These are phyloP conservation scores for Candida sp. DNA, from an alignment of 1,139 yeast species.

Conservation along the genomic window DNA sequence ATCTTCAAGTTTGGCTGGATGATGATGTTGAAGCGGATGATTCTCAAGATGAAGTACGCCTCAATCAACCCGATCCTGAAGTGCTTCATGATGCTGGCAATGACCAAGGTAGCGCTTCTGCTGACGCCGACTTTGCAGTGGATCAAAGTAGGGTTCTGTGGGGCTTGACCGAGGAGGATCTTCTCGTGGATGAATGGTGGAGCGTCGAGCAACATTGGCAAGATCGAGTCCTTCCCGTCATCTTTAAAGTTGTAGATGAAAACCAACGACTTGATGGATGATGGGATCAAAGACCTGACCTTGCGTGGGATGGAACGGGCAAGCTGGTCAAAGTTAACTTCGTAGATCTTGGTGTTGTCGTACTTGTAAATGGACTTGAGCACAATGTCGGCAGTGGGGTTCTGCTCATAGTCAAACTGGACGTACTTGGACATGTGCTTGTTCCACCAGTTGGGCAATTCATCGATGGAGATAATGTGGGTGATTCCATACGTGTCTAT, in stretches of 20 bases:
- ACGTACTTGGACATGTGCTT: slow-evolving; percentile 18
- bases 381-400: not conserved
- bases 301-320: slow-evolving; percentile 5
- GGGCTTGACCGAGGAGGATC: slow-evolving; percentile 22
- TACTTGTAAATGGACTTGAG: slow-evolving; percentile 30
- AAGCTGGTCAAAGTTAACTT: slow-evolving; percentile 20
- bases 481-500: slow-evolving; percentile 26
- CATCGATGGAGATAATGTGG: slow-evolving; percentile 40
- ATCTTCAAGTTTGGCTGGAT: slow-evolving; percentile 90
- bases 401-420: slow-evolving; percentile 23
- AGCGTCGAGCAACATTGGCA: slow-evolving; percentile 32
- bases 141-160: slow-evolving; percentile 50
- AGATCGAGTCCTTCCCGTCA: slow-evolving; percentile 44
- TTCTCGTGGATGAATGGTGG: slow-evolving; percentile 36
- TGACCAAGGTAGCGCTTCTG: slow-evolving; percentile 87
- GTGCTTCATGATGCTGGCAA: slow-evolving; percentile 87
- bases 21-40: slow-evolving; percentile 82
- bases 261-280: slow-evolving; percentile 27
- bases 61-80: slow-evolving; percentile 65
- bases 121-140: slow-evolving; percentile 96
- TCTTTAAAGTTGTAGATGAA: slow-evolving; percentile 42
- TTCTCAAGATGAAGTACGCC: slow-evolving; percentile 83
- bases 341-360: slow-evolving; percentile 33
- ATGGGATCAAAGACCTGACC: slow-evolving; percentile 8
- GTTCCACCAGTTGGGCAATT: slow-evolving; percentile 37